Evolutionary conservation across 352 stramenopile genomes (phyloP).

Genomic region (Halophytophthora batemanensis): DNA sequence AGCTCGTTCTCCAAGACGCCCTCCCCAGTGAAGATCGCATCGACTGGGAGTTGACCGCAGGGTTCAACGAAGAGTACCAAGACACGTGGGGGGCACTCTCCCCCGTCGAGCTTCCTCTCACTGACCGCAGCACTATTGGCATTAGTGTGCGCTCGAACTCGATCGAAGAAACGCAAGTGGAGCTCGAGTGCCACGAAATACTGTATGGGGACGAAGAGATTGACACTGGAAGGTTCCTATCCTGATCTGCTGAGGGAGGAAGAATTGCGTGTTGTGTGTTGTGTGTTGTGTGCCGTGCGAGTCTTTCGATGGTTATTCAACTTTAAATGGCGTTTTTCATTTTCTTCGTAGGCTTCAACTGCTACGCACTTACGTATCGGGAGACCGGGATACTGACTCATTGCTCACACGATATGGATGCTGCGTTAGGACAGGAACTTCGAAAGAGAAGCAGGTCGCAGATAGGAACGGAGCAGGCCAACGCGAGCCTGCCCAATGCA

Average conservation of each 20-base stretch:
- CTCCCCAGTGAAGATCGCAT: constrained; percentile 36
- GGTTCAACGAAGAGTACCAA: constrained; percentile 19
- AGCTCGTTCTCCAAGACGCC: constrained; percentile 35
- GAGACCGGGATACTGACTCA: too few species aligned
- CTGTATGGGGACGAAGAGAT: constrained; percentile 3
- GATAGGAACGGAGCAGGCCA: too few species aligned
- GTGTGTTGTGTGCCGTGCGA: neutral
- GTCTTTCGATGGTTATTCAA: neutral
- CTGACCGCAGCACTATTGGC: neutral
- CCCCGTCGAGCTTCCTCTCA: neutral
- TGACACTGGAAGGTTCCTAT: constrained; percentile 15
- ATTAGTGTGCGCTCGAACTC: neutral
- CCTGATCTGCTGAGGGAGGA: constrained; percentile 3
- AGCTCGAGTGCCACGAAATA: constrained; percentile 13
- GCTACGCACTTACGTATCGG: too few species aligned
- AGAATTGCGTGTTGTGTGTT: neutral
- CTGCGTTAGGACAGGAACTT: too few species aligned
- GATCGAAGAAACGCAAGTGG: constrained; percentile 9
- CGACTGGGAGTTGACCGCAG: constrained; percentile 43
- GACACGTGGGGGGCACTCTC: constrained; percentile 18
- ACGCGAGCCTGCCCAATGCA: too few species aligned
- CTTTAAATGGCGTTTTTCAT: constrained; percentile 6
- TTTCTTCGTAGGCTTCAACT: neutral
- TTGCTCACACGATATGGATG: too few species aligned
- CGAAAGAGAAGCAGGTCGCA: too few species aligned